phyloP scores from a whole-genome alignment of 768 basidiomycete genomes.

The Tylopilus intermedius region DNA sequence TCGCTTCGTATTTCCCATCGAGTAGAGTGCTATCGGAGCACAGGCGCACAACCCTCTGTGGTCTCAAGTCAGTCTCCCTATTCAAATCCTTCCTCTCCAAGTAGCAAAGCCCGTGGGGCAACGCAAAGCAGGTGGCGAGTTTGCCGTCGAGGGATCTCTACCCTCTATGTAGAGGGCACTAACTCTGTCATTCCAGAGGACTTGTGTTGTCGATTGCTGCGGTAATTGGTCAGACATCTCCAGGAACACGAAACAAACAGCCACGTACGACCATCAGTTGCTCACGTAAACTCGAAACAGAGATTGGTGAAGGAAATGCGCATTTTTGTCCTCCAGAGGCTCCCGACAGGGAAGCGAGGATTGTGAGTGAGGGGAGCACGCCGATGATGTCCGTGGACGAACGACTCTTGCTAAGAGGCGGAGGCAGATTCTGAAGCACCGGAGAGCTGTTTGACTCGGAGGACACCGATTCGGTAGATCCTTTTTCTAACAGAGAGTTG shows the following conservation, averaged over 20 bases:
- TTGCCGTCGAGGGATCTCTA: conserved; percentile 55
- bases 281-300: conserved; percentile 3
- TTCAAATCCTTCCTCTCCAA: too few relatives aligned
- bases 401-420: conserved; percentile 19
- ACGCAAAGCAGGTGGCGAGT: conserved; percentile 57
- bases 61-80: too few relatives aligned
- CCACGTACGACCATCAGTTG: conserved; percentile 15
- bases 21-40: conserved; percentile 48
- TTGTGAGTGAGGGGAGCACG: conserved; percentile 27
- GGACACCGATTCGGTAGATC: conserved; percentile 20
- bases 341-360: conserved; percentile 29
- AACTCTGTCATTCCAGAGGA: conserved; percentile 38
- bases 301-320: conserved; percentile 3
- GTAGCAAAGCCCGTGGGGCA: too few relatives aligned
- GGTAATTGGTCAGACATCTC: background rate
- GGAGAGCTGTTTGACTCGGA: conserved; percentile 1
- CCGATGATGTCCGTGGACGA: conserved; percentile 16
- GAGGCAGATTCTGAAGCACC: conserved; percentile 18
- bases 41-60: too few relatives aligned
- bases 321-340: conserved; percentile 6
- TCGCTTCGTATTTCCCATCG: conserved; percentile 71
- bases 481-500: conserved; percentile 23
- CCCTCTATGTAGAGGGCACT: conserved; percentile 54
- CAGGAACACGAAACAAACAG: background rate
- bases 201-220: conserved; percentile 15